These are phyloP conservation scores for Geotrichum reessii DNA, from an alignment of 1,139 yeast genomes.

Conservation along the genomic window DNA sequence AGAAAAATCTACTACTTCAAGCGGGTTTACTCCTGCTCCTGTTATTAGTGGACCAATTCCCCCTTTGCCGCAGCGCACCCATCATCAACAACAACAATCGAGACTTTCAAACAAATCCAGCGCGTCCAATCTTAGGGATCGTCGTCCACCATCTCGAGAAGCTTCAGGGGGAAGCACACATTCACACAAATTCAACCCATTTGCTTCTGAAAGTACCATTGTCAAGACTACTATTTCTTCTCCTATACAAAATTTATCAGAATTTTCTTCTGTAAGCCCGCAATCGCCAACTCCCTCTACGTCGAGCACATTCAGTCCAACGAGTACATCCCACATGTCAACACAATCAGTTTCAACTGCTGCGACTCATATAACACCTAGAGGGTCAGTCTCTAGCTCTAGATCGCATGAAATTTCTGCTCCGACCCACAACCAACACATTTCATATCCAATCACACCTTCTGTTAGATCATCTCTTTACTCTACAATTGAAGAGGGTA, in stretches of 20 bases:
- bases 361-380: conserved; percentile 6
- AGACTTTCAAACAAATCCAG: conserved; percentile 1
- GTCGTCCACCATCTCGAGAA: conserved; percentile 13
- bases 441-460: background rate
- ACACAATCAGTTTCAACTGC: conserved; percentile 4
- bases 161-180: conserved; percentile 10
- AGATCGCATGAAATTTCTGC: conserved; percentile 10
- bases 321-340: conserved; percentile 10
- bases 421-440: conserved; percentile 4
- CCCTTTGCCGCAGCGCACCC: conserved; percentile 11
- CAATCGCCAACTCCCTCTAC: conserved; percentile 10
- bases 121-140: conserved; percentile 8
- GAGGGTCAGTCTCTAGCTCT: conserved; percentile 16
- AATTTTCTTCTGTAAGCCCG: background rate
- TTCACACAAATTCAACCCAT: conserved; percentile 1
- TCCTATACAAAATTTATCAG: conserved; percentile 1
- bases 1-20: conserved; percentile 8
- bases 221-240: conserved; percentile 2
- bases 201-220: background rate
- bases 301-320: conserved; percentile 9
- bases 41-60: conserved; percentile 16
- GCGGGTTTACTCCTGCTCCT: conserved; percentile 12
- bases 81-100: conserved; percentile 4
- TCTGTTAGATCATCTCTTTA: conserved; percentile 9
- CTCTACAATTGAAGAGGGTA: conserved; percentile 7